These are phyloP conservation scores for Cucurbita pepo DNA, from an alignment of 306 rosid species.

Conservation along the genomic window DNA sequence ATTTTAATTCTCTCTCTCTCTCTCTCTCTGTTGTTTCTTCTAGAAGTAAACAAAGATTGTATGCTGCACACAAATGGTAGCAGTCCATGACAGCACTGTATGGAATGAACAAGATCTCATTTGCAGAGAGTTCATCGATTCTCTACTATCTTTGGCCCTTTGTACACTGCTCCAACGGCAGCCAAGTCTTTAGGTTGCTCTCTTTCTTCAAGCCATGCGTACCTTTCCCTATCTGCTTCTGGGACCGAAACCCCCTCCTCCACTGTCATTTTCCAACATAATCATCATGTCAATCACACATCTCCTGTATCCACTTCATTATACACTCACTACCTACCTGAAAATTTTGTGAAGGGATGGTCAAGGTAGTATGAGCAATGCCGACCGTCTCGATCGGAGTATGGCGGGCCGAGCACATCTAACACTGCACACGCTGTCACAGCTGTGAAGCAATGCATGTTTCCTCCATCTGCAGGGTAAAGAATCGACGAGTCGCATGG, in stretches of 20 bases:
- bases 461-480: slow-evolving; percentile 86
- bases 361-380: slow-evolving; percentile 69
- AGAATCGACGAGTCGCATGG: slow-evolving; percentile 71
- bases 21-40: not conserved
- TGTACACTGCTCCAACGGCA: slow-evolving; percentile 44
- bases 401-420: slow-evolving; percentile 97
- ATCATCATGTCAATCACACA: not conserved
- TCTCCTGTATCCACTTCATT: not conserved
- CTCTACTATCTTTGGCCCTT: slow-evolving; percentile 59
- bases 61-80: not conserved
- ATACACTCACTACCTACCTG: slow-evolving; percentile 26
- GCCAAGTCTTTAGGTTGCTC: slow-evolving; percentile 44
- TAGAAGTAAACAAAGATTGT: not conserved
- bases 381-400: slow-evolving; percentile 61
- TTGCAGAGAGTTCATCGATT: slow-evolving; percentile 6
- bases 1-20: not conserved
- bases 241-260: slow-evolving; percentile 42
- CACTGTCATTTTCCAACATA: slow-evolving; percentile 16
- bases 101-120: not conserved
- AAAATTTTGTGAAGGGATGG: slow-evolving; percentile 35
- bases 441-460: slow-evolving; percentile 89
- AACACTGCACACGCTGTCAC: slow-evolving; percentile 85
- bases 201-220: slow-evolving; percentile 86
- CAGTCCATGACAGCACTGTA: slow-evolving; percentile 1
- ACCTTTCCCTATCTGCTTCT: slow-evolving; percentile 37